Conservation (phyloP, 495 filamentous ascomycete species). For the Penicillium fimorum region DNA sequence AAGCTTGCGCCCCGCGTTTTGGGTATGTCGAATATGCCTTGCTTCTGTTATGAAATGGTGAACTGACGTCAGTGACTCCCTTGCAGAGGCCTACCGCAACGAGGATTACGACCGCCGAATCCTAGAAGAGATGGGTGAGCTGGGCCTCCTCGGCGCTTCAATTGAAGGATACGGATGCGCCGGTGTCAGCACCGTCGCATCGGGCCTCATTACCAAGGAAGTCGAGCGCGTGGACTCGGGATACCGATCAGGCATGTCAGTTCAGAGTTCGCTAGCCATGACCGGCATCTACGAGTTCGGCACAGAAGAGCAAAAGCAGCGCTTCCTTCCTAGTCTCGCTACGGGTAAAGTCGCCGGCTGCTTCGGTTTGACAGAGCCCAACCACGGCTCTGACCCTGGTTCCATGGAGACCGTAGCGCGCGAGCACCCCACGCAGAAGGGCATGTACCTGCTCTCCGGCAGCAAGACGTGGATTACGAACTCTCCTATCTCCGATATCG, state of each 20-base stretch:
- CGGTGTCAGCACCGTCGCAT: constrained; percentile 87
- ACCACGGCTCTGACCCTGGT: constrained; percentile 95
- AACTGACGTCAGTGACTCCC: neutral
- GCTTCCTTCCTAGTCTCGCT: constrained; percentile 78
- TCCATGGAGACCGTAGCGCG: constrained; percentile 90
- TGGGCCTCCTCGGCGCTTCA: constrained; percentile 86
- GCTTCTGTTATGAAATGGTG: constrained; percentile 1
- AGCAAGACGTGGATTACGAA: constrained; percentile 99
- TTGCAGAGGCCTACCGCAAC: constrained; percentile 85
- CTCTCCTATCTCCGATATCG: constrained; percentile 86
- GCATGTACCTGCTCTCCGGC: constrained; percentile 76
- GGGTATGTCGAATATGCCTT: constrained; percentile 55
- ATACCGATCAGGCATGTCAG: constrained; percentile 93
- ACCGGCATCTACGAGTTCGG: constrained; percentile 95
- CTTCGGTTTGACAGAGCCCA: constrained; percentile 95
- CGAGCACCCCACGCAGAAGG: constrained; percentile 83
- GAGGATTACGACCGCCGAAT: constrained; percentile 90
- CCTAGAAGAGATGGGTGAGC: constrained; percentile 90
- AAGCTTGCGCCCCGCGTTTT: constrained; percentile 79
- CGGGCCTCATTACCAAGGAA: constrained; percentile 89
- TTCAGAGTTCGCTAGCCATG: constrained; percentile 94
- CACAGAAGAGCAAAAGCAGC: constrained; percentile 84
- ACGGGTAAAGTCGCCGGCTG: constrained; percentile 85
- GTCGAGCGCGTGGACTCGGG: constrained; percentile 96
- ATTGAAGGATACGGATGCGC: constrained; percentile 93